Evolutionary conservation across 1,284 basidiomycete genomes (phyloP), one percentile per base, ranked within the genome.

Genomic region (Meira nashicola): DNA sequence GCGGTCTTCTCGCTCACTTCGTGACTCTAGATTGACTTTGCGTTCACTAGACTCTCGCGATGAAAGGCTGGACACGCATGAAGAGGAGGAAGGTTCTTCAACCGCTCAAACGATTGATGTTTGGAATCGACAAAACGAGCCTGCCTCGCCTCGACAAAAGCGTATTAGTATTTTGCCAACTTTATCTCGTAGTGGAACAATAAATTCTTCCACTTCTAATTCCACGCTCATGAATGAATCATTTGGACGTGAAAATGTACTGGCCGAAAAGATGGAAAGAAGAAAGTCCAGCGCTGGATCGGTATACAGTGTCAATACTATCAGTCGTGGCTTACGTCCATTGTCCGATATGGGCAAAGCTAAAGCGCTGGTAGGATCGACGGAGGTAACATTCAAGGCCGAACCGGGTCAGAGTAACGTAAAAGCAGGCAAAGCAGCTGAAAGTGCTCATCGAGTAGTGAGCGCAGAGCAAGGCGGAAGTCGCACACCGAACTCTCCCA

Each of bases 271-370:
- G 38, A 14, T 14, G 25, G n/a, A 15, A 12, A 33, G 25, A 28
- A 19, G n/a, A 28, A 21, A 49, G 4, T 72, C 70, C 3, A 44
- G 70, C 38, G 57, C 68, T 0, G 65, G 59, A 9, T 73, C 71
- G 2, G 60, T 73, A 21, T 58, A 64, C n/a, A 70, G 67, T 4
- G 48, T 67, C 49, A 68, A 54, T 21, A 73, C 71, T 6, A 63
- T 70, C 25, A 56, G 62, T 15, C 58, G 71, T 12, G 61, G 64
- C 9, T 49, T 69, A 10, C 23, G 68, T 51, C 68, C 69, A 9
- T 44, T 71, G 57, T 67, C 71, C 39, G 69, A 67, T 15, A 65
- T 71, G 39, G 71, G 71, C 15, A 73, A 73, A 54, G 70, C 71
- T 7, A 67, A 62, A 39, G 69, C 71, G 1, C 33, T 67, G 43